Evolutionary conservation across 2,329 filamentous ascomycete genomes (phyloP).

Genomic region (Diaporthe helianthi): DNA sequence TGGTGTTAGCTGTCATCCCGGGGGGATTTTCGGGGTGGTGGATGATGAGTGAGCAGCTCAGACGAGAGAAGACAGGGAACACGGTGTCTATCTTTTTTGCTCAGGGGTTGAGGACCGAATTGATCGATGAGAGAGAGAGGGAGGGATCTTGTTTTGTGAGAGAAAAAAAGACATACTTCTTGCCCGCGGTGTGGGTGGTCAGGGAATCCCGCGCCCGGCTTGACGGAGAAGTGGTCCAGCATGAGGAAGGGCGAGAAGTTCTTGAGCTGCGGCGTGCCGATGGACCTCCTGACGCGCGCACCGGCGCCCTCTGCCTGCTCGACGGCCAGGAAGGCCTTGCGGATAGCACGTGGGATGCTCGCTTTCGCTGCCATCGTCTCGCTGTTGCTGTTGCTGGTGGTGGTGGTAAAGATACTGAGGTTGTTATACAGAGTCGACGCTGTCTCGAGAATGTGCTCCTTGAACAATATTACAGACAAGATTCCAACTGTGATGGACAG

Average conservation of each 20-base stretch:
- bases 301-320: slow-evolving; percentile 91
- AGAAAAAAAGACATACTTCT: slow-evolving; percentile 40
- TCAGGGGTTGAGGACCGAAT: too few relatives aligned
- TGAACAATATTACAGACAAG: slow-evolving; percentile 45
- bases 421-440: slow-evolving; percentile 37
- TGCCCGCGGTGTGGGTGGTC: slow-evolving; percentile 64
- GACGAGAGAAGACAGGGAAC: too few relatives aligned
- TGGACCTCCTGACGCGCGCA: slow-evolving; percentile 83
- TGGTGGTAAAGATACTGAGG: not conserved
- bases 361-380: slow-evolving; percentile 54
- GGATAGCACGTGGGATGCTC: slow-evolving; percentile 77
- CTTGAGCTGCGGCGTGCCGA: slow-evolving; percentile 82
- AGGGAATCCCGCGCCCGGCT: slow-evolving; percentile 84
- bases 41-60: not conserved
- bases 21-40: not conserved
- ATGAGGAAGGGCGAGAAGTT: slow-evolving; percentile 95
- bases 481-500: slow-evolving; percentile 49
- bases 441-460: slow-evolving; percentile 42
- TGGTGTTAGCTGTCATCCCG: slow-evolving; percentile 62
- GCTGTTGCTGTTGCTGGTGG: slow-evolving; percentile 32
- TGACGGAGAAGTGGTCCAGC: slow-evolving; percentile 90
- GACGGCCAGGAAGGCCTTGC: slow-evolving; percentile 81
- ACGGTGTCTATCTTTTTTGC: too few relatives aligned
- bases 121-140: not conserved
- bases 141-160: not conserved